Conservation (phyloP, 1,284 basidiomycete species). For the Ganoderma sinense region DNA sequence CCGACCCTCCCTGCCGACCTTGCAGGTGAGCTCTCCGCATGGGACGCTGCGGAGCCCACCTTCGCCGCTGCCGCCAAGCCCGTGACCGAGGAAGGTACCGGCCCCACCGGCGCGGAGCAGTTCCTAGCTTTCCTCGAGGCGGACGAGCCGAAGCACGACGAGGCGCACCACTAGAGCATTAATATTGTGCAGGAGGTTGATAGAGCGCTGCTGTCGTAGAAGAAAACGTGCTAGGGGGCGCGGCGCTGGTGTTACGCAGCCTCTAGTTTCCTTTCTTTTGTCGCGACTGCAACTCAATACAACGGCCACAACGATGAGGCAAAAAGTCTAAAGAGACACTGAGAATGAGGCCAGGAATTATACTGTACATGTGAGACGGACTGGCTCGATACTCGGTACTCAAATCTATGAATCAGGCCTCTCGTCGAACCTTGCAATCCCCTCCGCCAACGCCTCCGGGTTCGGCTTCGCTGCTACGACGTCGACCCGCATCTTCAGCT, state of each 20-base stretch:
- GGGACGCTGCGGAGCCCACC: slow-evolving; percentile 80
- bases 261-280: slow-evolving; percentile 8
- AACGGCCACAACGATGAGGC: background rate
- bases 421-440: slow-evolving; percentile 39
- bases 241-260: slow-evolving; percentile 23
- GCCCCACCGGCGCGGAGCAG: slow-evolving; percentile 56
- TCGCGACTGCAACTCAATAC: background rate
- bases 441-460: slow-evolving; percentile 55
- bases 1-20: slow-evolving; percentile 82
- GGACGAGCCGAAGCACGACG: slow-evolving; percentile 62
- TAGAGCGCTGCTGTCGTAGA: slow-evolving; percentile 5
- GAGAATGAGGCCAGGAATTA: background rate
- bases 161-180: slow-evolving; percentile 56
- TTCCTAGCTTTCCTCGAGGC: slow-evolving; percentile 67
- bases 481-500: slow-evolving; percentile 56
- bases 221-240: slow-evolving; percentile 28
- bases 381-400: background rate
- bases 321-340: no score
- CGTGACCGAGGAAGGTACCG: slow-evolving; percentile 40
- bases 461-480: slow-evolving; percentile 63
- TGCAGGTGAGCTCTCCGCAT: slow-evolving; percentile 82
- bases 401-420: background rate
- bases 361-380: background rate
- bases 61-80: slow-evolving; percentile 45
- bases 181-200: background rate